Evolutionary conservation across 2,329 filamentous ascomycete genomes (phyloP).

Genomic region (Neofusicoccum parvum): DNA sequence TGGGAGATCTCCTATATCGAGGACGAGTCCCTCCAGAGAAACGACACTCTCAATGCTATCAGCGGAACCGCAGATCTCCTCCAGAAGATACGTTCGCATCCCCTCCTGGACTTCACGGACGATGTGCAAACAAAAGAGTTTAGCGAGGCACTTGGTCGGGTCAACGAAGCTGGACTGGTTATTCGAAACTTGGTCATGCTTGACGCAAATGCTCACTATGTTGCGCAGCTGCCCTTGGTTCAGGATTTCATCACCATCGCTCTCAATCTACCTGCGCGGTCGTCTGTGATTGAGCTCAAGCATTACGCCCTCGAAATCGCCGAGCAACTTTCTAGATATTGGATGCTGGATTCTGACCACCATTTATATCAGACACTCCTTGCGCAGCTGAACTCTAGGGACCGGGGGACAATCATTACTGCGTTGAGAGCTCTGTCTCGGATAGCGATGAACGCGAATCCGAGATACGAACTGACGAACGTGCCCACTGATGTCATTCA

Average conservation of each 20-base stretch:
- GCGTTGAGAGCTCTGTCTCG: constrained; percentile 79
- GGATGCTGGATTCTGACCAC: constrained; percentile 71
- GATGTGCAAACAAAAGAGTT: constrained; percentile 74
- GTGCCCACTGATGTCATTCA: constrained; percentile 68
- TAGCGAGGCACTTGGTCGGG: constrained; percentile 69
- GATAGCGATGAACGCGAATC: constrained; percentile 76
- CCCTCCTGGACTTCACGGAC: constrained; percentile 61
- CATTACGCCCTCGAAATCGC: constrained; percentile 90
- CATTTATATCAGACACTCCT: constrained; percentile 78
- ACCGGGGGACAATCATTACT: constrained; percentile 80
- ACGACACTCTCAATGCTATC: constrained; percentile 65
- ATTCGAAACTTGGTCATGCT: constrained; percentile 96
- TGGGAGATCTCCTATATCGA: constrained; percentile 76
- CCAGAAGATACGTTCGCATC: constrained; percentile 68
- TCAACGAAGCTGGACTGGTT: constrained; percentile 85
- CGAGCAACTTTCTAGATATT: constrained; percentile 83
- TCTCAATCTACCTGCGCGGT: constrained; percentile 72
- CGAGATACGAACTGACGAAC: constrained; percentile 65
- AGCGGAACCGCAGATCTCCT: constrained; percentile 72
- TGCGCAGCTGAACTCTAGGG: constrained; percentile 55
- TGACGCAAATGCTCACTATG: constrained; percentile 81
- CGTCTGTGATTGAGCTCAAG: constrained; percentile 78
- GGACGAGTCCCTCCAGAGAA: constrained; percentile 51
- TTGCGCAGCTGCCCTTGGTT: constrained; percentile 73
- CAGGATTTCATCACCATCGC: constrained; percentile 83